Evolutionary conservation across 331 rosid species (phyloP).

Genomic region (Erythrophleum ivorense): DNA sequence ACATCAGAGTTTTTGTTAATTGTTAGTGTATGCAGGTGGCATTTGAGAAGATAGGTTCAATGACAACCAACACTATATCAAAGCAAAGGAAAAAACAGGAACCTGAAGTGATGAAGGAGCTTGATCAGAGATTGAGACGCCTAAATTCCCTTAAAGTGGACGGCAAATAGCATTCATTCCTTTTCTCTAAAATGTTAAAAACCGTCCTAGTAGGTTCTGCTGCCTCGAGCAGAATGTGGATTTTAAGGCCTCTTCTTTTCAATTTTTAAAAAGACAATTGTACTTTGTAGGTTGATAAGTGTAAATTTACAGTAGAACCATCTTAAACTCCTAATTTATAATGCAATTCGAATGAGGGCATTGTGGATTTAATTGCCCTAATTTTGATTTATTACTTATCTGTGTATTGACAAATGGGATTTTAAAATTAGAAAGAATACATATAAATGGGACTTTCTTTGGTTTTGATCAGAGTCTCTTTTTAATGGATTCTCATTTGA

Average conservation of each 20-base stretch:
- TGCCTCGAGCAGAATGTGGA: slow-evolving; percentile 45
- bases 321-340: slow-evolving; percentile 39
- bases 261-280: slow-evolving; percentile 46
- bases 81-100: slow-evolving; percentile 97
- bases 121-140: slow-evolving; percentile 85
- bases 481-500: no score
- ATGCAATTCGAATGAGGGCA: slow-evolving; percentile 50
- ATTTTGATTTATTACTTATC: neutral
- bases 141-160: slow-evolving; percentile 72
- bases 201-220: slow-evolving; percentile 38
- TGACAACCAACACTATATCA: slow-evolving; percentile 91
- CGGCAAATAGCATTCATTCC: slow-evolving; percentile 44
- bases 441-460: no score
- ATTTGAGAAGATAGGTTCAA: slow-evolving; percentile 89
- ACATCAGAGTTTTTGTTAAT: neutral
- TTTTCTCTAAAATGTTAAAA: slow-evolving; percentile 33
- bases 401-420: neutral
- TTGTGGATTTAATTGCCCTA: slow-evolving; percentile 22
- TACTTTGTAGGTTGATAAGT: slow-evolving; percentile 55
- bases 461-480: no score
- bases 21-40: slow-evolving; percentile 71
- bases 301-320: slow-evolving; percentile 55
- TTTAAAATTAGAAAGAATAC: no score
- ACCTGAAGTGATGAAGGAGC: slow-evolving; percentile 97
- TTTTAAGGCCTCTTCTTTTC: slow-evolving; percentile 19